Evolutionary conservation across 2,329 filamentous ascomycete species (phyloP), one percentile per base, ranked within the genome.

Genomic region (Nigrospora oryzae): DNA sequence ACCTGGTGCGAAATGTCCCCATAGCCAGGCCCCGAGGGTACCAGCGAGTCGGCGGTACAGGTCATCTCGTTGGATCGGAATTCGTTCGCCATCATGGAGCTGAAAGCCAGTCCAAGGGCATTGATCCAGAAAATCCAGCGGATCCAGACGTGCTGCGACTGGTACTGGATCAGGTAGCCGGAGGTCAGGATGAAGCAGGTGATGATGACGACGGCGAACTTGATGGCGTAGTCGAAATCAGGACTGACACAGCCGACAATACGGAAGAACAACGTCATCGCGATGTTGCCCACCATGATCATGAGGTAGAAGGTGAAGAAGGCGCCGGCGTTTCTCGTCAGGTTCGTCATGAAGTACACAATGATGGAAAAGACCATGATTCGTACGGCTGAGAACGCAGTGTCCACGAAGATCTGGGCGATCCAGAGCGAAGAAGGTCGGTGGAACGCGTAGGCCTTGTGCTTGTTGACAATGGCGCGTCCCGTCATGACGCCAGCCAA

Each of bases 161-260:
- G 76, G 60, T 86, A 89, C 59, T 89, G 87, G 47, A 95, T 91
- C 36, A 94, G 67, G 63, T 93, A 95, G 4, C 89, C 89, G 1
- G 82, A 84, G 0, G 87, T 93, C 16, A 89, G 70, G 23, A 93
- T 79, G 54, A 90, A 88, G n/a, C 90, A 66, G 0, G 86, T 90
- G 51, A 95, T 89, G 43, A 89, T 75, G 1, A 88, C 73, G 5
- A 87, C 82, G 7, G 86, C 86, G 45, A 87, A 84, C 61, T 90
- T 90, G 63, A 90, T 86, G 3, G 89, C 89, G 37, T 85, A 86
- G 59, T 94, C 86, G 46, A 94, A 94, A 56, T 89, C 85, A 0
- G 86, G 84, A 47, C 84, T 89, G 12, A 86, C 48, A 48, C 82
- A 88, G 7, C 83, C 86, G 2, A 90, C 72, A 3, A 84, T 86